Base-by-base conservation (phyloP, 2,329 filamentous ascomycete species). In the Sclerotinia subarctica region DNA sequence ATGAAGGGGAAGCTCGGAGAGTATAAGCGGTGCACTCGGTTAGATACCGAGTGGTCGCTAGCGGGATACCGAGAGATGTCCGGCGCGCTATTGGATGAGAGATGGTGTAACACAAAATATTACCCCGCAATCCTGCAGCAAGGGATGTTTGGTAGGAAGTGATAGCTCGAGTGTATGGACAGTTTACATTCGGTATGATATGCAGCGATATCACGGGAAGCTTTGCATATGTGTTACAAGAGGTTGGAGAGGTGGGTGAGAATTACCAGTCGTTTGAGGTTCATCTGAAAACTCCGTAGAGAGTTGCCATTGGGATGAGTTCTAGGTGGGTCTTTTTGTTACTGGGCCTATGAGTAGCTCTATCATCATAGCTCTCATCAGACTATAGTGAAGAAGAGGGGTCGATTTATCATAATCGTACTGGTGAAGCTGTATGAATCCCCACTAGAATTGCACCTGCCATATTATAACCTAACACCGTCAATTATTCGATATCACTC, bases 1-100 rank as follows among this genome's bases (percentile, higher is more conserved):
- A 57, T 38, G 42, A 47, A 49, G 58, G 58, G 44, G 58, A 62
- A 62, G 44, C 24, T 62, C 58, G 58, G 58, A 62, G 58, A 62
- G 58, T 62, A 17, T 2, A 32, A 47, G 57, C 57, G 57, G 47
- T 24, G 2, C 19, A n/a, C 8, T 8, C 11, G 7, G 21, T n/a
- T 56, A 60, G 58, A 60, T 60, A 47, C 58, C 58, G 58, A 49
- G 21, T 5, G 58, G 44, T 15, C 24, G 29, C 17, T 49, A 44
- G 58, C 19, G 44, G 58, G 21, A 49, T 17, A 21, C 58, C 58
- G 58, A 62, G 44, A 62, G 44, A 62, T 49, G 44, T 62, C 58
- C 58, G 58, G 44, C 29, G 29, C 26, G 21, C 35, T n/a, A 57
- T 57, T 57, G 53, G 53, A 3, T 57, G 58, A n/a, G 19, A 32